These are phyloP conservation scores for Aspergillus spinulosporus DNA, from an alignment of 2,329 filamentous ascomycete genomes.

Conservation along the genomic window DNA sequence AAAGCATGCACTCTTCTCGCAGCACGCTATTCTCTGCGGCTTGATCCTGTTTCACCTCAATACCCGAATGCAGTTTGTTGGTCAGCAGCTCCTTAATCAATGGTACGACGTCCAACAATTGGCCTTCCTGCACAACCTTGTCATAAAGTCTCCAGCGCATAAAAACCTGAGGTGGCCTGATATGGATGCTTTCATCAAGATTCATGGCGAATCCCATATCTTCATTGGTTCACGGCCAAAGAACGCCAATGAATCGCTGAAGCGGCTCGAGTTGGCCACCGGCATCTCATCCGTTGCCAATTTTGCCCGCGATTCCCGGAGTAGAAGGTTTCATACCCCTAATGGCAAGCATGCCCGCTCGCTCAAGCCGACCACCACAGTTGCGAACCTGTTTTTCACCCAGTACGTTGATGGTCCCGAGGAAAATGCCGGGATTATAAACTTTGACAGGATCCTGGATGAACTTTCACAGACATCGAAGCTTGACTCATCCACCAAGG, in stretches of 20 bases:
- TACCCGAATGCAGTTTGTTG: conserved; percentile 27
- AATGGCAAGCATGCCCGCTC: conserved; percentile 25
- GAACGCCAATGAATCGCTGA: conserved; percentile 28
- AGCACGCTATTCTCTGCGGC: conserved; percentile 29
- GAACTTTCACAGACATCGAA: conserved; percentile 23
- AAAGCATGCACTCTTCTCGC: conserved; percentile 28
- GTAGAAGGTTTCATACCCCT: conserved; percentile 21
- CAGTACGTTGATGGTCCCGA: conserved; percentile 19
- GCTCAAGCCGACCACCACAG: conserved; percentile 27
- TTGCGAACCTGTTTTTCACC: conserved; percentile 26
- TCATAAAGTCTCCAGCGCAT: conserved; percentile 17
- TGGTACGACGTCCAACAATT: conserved; percentile 33
- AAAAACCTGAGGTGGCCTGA: conserved; percentile 30
- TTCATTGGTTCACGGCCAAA: conserved; percentile 32
- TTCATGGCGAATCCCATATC: conserved; percentile 33
- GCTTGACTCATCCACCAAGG: conserved; percentile 14
- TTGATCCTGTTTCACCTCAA: conserved; percentile 30
- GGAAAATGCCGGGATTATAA: conserved; percentile 16
- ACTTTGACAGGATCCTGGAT: conserved; percentile 21
- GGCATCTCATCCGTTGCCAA: conserved; percentile 28
- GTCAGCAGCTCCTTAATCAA: conserved; percentile 28
- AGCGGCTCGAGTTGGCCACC: conserved; percentile 30
- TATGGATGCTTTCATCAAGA: conserved; percentile 33
- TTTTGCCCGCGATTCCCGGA: conserved; percentile 31
- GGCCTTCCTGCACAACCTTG: conserved; percentile 33